Evolutionary conservation across 768 basidiomycete genomes (phyloP), one percentile per base, ranked within the genome.

Genomic region (Baorangia bicolor): DNA sequence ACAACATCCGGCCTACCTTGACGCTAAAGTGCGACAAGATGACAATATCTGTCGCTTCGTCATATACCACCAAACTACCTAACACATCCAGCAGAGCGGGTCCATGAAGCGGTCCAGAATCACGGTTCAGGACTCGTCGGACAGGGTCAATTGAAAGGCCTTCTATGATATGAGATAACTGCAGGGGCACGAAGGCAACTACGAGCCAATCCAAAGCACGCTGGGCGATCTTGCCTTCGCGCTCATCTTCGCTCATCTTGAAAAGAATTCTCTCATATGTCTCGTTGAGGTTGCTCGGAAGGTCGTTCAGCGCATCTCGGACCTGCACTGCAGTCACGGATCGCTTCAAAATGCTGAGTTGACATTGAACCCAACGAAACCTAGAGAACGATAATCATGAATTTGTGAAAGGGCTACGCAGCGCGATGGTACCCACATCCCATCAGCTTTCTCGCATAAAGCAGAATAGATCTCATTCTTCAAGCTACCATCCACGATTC

Each of bases 281-380:
- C 3, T 27, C 44, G 5, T 62, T 11, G 2, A 62, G 61, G 30
- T 23, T 20, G 0, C 3, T 23, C 2, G 61, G 60, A 12, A 62
- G 56, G 33, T 37, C 11, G 1, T 27, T 4, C 8, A 62, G 45
- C 2, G 20, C 50, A 20, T 53, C 20, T 12, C 56, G 53, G 11
- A 62, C 16, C 11, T 34, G 20, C 5, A 20, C 16, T 5, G 21
- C 0, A 10, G 61, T 51, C n/a, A 27, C 2, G 8, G 60, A 62
- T 37, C 8, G 13, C 20, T 34, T 27, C 3, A 62, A 28, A 0
- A 2, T n/a, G 20, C 18, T 2, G 27, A 63, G 46, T 28, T 63
- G 61, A 40, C 60, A 63, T 12, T 63, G 53, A 11, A 46, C 53
- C 61, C 61, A 63, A 9, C 60, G 53, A 21, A 62, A 63, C 61